Conservation (phyloP, 352 stramenopile genomes). For the Vaucheria bursata region DNA sequence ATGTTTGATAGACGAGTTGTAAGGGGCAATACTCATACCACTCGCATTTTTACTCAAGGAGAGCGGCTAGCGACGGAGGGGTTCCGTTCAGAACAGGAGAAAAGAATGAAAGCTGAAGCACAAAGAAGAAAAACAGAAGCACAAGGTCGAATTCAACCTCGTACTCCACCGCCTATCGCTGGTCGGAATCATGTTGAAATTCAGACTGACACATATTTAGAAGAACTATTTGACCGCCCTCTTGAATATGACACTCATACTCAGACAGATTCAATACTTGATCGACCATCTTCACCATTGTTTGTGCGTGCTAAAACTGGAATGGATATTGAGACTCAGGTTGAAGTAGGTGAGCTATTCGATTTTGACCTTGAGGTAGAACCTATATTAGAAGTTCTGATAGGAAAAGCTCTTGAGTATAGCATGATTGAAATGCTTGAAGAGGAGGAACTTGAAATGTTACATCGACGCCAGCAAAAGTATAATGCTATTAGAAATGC, state of each 20-base stretch:
- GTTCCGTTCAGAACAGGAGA: conserved; percentile 33
- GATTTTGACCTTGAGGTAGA: conserved; percentile 83
- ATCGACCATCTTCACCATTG: conserved; percentile 63
- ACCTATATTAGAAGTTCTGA: conserved; percentile 84
- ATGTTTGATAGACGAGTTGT: conserved; percentile 86
- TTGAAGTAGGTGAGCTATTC: conserved; percentile 82
- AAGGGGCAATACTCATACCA: conserved; percentile 82
- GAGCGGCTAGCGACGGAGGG: conserved; percentile 33
- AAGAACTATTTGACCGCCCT: conserved; percentile 77
- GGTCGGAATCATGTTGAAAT: conserved; percentile 79
- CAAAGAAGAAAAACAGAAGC: conserved; percentile 33
- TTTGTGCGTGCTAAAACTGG: conserved; percentile 77
- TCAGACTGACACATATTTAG: conserved; percentile 86
- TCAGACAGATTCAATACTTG: conserved; percentile 77
- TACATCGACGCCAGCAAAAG: conserved; percentile 73
- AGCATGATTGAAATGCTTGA: conserved; percentile 84
- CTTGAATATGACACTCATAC: conserved; percentile 74
- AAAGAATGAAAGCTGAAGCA: conserved; percentile 21
- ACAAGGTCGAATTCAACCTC: conserved; percentile 45
- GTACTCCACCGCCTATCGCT: conserved; percentile 70
- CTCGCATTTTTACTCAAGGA: conserved; percentile 51
- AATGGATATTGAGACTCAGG: conserved; percentile 74
- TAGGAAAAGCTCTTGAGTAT: conserved; percentile 86
- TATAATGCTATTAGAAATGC: conserved; percentile 81
- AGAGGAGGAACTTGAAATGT: conserved; percentile 77